These are phyloP conservation scores for Vigna radiata DNA, from an alignment of 306 rosid species.

Conservation along the genomic window DNA sequence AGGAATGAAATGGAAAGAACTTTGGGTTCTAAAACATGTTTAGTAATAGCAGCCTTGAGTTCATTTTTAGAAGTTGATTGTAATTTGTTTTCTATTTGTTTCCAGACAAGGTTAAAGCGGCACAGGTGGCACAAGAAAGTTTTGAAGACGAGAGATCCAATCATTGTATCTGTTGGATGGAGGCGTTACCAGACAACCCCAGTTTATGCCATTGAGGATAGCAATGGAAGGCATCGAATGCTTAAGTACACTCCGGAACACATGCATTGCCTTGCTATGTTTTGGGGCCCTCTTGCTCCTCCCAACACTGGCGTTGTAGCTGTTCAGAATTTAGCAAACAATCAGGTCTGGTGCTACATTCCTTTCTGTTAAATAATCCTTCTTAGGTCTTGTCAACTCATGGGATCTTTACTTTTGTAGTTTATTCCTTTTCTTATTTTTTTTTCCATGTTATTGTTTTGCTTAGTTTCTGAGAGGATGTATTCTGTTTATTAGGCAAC, in stretches of 20 bases:
- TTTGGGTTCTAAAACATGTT: conserved; percentile 23
- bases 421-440: not conserved
- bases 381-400: conserved; percentile 10
- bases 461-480: conserved; percentile 34
- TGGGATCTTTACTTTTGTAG: conserved; percentile 27
- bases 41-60: conserved; percentile 2
- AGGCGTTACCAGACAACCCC: conserved; percentile 96
- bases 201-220: conserved; percentile 86
- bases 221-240: conserved; percentile 88
- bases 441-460: conserved; percentile 19
- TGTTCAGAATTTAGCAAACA: conserved; percentile 79
- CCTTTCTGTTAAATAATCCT: conserved; percentile 15
- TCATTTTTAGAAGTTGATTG: not conserved
- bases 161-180: conserved; percentile 94
- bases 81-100: conserved; percentile 3
- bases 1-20: not conserved
- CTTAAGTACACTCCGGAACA: conserved; percentile 97
- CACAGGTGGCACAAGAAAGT: conserved; percentile 97
- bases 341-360: conserved; percentile 59
- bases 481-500: conserved; percentile 62
- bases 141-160: conserved; percentile 87
- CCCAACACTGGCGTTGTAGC: conserved; percentile 92
- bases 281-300: conserved; percentile 98
- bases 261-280: conserved; percentile 92
- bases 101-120: conserved; percentile 89